phyloP scores from a whole-genome alignment of 2,329 filamentous ascomycete species.

The Nigrospora oryzae region DNA sequence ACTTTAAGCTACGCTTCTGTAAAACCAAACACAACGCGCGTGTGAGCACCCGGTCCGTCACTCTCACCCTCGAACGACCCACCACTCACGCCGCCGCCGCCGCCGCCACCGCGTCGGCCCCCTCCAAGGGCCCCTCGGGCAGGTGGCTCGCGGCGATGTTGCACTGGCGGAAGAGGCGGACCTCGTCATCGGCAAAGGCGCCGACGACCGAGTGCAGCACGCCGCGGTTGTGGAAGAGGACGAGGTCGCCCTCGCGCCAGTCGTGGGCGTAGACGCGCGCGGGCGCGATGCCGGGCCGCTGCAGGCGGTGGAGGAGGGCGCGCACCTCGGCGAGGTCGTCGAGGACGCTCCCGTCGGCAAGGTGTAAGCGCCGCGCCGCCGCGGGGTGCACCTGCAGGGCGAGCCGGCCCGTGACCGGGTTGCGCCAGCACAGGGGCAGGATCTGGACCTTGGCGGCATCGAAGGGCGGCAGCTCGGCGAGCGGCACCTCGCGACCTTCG shows the following conservation, averaged over 20 bases:
- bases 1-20: no score
- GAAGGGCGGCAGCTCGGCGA: slow-evolving; percentile 53
- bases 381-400: slow-evolving; percentile 69
- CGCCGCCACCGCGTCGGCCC: not conserved
- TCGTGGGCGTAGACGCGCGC: slow-evolving; percentile 63
- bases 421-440: slow-evolving; percentile 71
- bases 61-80: no score
- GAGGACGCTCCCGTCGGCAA: slow-evolving; percentile 58
- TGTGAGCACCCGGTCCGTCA: no score
- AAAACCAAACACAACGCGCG: no score
- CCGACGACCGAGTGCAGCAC: slow-evolving; percentile 69
- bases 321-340: slow-evolving; percentile 59
- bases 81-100: not conserved
- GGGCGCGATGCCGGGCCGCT: slow-evolving; percentile 65
- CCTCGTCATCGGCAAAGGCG: slow-evolving; percentile 64
- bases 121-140: slow-evolving; percentile 37
- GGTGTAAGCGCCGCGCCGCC: slow-evolving; percentile 60
- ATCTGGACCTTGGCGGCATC: slow-evolving; percentile 60
- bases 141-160: slow-evolving; percentile 62
- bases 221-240: slow-evolving; percentile 72
- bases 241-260: slow-evolving; percentile 69
- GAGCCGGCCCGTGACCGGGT: slow-evolving; percentile 60
- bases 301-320: slow-evolving; percentile 59
- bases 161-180: slow-evolving; percentile 69
- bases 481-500: slow-evolving; percentile 53